Conservation (phyloP, 768 basidiomycete species). For the Hemileccinum impolitum region DNA sequence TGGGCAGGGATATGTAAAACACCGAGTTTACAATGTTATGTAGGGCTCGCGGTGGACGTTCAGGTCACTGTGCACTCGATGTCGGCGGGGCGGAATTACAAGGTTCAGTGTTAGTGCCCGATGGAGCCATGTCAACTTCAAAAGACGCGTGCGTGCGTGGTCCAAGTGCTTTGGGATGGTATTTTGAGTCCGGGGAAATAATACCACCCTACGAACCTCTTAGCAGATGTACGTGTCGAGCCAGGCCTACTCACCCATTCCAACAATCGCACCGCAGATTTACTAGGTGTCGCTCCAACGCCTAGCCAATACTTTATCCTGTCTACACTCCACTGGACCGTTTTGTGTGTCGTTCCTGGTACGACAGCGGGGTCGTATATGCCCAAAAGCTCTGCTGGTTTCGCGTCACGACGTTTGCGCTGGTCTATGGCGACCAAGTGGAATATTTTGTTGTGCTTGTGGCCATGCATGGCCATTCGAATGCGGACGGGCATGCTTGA, state of each 20-base stretch:
- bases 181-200: conserved; percentile 54
- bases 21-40: neutral
- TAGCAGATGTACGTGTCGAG: conserved; percentile 2
- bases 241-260: conserved; percentile 54
- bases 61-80: conserved; percentile 8
- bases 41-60: neutral
- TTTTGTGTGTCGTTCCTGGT: conserved; percentile 56
- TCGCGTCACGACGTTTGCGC: conserved; percentile 69
- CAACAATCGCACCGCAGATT: conserved; percentile 71
- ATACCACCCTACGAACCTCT: conserved; percentile 52
- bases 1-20: neutral
- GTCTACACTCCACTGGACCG: conserved; percentile 85
- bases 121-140: neutral
- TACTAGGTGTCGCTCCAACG: conserved; percentile 80
- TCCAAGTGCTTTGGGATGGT: conserved; percentile 40
- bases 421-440: conserved; percentile 83
- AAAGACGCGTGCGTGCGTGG: conserved; percentile 8
- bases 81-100: neutral
- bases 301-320: conserved; percentile 88
- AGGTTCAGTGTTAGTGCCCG: neutral
- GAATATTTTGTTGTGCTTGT: conserved; percentile 69
- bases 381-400: conserved; percentile 85
- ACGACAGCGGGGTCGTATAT: conserved; percentile 71
- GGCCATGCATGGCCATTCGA: conserved; percentile 80
- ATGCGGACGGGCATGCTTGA: conserved; percentile 75